Conservation (phyloP, 2,329 filamentous ascomycete genomes). For the Fusarium sp. region DNA sequence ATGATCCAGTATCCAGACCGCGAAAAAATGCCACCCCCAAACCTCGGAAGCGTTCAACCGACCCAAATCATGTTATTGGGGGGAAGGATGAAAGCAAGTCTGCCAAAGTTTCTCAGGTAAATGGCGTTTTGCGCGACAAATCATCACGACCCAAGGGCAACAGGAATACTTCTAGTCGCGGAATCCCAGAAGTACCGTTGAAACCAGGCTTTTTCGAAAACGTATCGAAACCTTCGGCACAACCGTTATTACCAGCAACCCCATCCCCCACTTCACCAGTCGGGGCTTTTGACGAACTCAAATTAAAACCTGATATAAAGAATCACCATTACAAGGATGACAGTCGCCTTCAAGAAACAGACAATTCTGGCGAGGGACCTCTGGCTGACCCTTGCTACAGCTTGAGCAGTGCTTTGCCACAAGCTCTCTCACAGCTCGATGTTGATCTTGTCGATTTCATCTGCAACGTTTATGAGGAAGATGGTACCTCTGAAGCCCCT, state of each 20-base stretch:
- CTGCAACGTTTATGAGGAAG: constrained; percentile 72
- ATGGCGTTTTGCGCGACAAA: constrained; percentile 55
- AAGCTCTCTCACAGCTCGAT: constrained; percentile 69
- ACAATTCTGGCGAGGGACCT: neutral
- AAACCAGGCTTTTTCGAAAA: constrained; percentile 59
- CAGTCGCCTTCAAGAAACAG: neutral
- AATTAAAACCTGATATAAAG: constrained; percentile 39
- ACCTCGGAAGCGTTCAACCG: constrained; percentile 51
- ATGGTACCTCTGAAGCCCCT: constrained; percentile 67
- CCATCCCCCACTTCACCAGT: neutral
- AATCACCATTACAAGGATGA: constrained; percentile 44
- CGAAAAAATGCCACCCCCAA: constrained; percentile 46
- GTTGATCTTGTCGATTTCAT: constrained; percentile 72
- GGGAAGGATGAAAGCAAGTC: constrained; percentile 51
- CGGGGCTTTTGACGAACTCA: constrained; percentile 25
- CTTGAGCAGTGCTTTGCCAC: constrained; percentile 63
- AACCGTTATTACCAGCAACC: constrained; percentile 14
- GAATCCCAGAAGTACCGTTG: constrained; percentile 55
- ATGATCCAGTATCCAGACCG: constrained; percentile 25
- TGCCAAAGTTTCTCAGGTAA: constrained; percentile 50
- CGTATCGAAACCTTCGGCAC: constrained; percentile 48
- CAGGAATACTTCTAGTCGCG: constrained; percentile 46
- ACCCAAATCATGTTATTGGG: constrained; percentile 49
- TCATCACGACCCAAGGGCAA: constrained; percentile 51
- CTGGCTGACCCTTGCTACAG: constrained; percentile 13